Evolutionary conservation across 495 filamentous ascomycete genomes (phyloP), one percentile per base, ranked within the genome.

Genomic region (Clohesyomyces aquaticus): DNA sequence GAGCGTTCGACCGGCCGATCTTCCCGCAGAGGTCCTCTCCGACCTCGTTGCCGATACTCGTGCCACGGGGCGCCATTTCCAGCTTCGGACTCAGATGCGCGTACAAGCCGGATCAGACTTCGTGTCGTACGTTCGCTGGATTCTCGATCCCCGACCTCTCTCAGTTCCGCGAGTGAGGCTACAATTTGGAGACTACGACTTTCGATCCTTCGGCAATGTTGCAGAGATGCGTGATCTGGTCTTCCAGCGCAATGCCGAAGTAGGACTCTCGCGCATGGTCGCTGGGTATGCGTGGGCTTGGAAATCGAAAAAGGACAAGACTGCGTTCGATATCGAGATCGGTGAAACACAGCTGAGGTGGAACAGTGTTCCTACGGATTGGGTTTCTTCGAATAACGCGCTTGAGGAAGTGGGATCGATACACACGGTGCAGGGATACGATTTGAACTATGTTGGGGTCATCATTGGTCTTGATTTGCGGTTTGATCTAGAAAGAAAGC

Each of bases 371-470:
- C 61, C 61, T 9, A 64, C 61, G 19, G 61, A 64, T 43, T 64
- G 61, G 61, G 53, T 64, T 41, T 53, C 61, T 35, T 64, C 61
- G 3, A 41, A 48, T 18, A 64, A 64, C 35, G 61, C 61, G 42
- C 61, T 64, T n/a, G 38, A 56, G 61, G 61, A 64, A 58, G 61
- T 64, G 32, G 61, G 61, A 3, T 64, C 61, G 19, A 46, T 64
- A 32, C 61, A 64, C 32, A 64, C 61, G 2, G 53, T 64, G n/a
- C 61, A 64, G 29, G 61, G 61, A 35, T 64, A 64, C 43, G 61
- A 64, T 55, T 46, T 64, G n/a, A 64, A 64, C 28, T 64, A 64
- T 35, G 61, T 64, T 54, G 61, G 59, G 25, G 59, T 63, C 50
- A 63, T 63, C 23, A 63, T 63, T 32, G 59, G 59, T 55, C 50